Conservation (phyloP, 2,329 filamentous ascomycete genomes). For the Fusarium xyrophilum region DNA sequence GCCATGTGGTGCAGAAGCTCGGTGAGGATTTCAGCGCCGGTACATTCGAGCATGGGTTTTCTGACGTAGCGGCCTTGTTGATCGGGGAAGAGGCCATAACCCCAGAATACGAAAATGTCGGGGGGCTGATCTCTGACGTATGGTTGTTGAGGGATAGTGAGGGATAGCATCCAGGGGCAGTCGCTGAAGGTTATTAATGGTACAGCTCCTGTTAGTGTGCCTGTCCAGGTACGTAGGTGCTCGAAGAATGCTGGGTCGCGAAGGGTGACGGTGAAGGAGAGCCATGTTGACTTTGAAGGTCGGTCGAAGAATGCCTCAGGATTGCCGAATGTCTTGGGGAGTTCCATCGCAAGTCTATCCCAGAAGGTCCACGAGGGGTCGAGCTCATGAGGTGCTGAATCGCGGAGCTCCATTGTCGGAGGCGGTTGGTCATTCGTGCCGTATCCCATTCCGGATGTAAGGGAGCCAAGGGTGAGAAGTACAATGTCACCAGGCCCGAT, state of each 20-base stretch:
- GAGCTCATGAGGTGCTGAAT: conserved; percentile 38
- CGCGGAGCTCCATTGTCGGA: conserved; percentile 39
- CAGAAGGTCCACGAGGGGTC: conserved; percentile 39
- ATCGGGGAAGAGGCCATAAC: conserved; percentile 40
- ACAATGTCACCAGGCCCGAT: conserved; percentile 28
- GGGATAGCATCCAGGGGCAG: conserved; percentile 40
- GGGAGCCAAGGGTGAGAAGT: conserved; percentile 35
- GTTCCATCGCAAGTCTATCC: conserved; percentile 35
- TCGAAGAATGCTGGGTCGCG: conserved; percentile 34
- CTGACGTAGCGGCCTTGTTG: conserved; percentile 35
- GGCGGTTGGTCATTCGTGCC: conserved; percentile 35
- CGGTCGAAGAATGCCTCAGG: conserved; percentile 41
- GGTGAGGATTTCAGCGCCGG: conserved; percentile 37
- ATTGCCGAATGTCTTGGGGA: conserved; percentile 35
- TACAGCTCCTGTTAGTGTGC: conserved; percentile 33
- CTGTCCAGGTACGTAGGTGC: conserved; percentile 36
- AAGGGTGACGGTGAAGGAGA: conserved; percentile 39
- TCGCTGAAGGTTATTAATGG: conserved; percentile 40
- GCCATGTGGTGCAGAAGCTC: conserved; percentile 39
- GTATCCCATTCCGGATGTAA: conserved; percentile 41
- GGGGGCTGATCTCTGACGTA: conserved; percentile 37
- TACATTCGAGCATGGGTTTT: conserved; percentile 40
- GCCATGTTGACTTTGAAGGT: conserved; percentile 40
- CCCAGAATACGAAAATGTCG: conserved; percentile 39
- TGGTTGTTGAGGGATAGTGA: conserved; percentile 35